Evolutionary conservation across 2,329 filamentous ascomycete species (phyloP).

Genomic region (Fusarium camptoceras): DNA sequence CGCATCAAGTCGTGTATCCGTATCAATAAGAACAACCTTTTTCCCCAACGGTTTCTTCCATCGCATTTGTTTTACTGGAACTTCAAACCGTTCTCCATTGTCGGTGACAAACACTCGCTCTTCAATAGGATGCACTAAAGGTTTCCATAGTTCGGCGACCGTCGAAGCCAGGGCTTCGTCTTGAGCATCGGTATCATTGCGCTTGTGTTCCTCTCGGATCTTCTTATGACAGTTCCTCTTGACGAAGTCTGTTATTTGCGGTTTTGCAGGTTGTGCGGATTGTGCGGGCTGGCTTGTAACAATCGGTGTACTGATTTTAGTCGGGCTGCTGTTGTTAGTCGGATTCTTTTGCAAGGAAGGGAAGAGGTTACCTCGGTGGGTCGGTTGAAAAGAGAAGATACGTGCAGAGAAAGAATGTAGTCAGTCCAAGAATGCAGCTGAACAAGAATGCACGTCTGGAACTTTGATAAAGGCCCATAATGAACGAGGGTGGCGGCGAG

Average conservation of each 20-base stretch:
- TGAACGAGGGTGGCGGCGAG: fast-evolving
- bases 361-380: neutral
- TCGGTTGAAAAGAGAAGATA: neutral
- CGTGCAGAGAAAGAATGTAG: neutral
- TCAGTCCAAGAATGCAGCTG: neutral
- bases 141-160: constrained; percentile 19
- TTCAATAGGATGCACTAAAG: constrained; percentile 5
- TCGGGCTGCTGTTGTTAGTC: neutral
- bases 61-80: neutral
- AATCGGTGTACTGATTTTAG: fast-evolving
- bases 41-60: constrained; percentile 13
- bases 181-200: neutral
- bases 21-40: constrained; percentile 6
- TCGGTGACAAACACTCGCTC: constrained; percentile 17
- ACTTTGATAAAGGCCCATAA: neutral
- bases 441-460: neutral
- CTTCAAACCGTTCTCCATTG: constrained; percentile 16
- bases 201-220: neutral
- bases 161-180: neutral
- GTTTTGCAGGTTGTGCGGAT: neutral
- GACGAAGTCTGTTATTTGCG: neutral
- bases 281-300: fast-evolving
- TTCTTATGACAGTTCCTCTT: constrained; percentile 1
- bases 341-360: fast-evolving
- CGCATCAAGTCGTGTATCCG: constrained; percentile 8